Evolutionary conservation across 139 green algal species (phyloP).

Genomic region (Dunaliella sp.): DNA sequence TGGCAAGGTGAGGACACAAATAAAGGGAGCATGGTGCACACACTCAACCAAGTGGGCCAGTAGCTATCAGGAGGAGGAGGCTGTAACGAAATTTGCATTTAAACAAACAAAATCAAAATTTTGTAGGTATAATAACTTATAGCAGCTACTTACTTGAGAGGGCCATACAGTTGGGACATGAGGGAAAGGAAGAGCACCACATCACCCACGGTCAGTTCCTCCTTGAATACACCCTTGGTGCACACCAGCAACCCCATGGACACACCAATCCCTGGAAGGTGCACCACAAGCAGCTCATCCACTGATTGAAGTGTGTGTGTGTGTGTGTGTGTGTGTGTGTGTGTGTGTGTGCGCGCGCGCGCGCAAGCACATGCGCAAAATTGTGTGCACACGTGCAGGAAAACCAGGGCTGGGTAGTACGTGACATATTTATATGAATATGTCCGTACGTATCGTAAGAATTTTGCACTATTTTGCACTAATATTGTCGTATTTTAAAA

Average conservation of each 20-base stretch:
- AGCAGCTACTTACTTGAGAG: slow-evolving; percentile 65
- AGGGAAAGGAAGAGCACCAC: slow-evolving; percentile 81
- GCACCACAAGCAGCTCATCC: background rate
- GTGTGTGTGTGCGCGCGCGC: background rate
- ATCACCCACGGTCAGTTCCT: slow-evolving; percentile 76
- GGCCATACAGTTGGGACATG: slow-evolving; percentile 83
- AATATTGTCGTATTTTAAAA: no score
- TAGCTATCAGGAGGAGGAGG: no score
- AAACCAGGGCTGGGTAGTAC: no score
- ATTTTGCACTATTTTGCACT: no score
- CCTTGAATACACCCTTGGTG: slow-evolving; percentile 27
- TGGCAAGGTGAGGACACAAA: no score
- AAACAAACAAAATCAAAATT: no score
- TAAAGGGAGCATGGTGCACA: no score
- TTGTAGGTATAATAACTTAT: no score
- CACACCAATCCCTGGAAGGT: slow-evolving; percentile 8
- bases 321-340: slow-evolving; percentile 7
- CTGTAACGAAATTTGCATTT: no score
- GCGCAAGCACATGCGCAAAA: slow-evolving; percentile 19
- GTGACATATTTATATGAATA: no score
- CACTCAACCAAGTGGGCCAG: no score
- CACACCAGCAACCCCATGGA: slow-evolving; percentile 37
- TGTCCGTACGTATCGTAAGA: no score
- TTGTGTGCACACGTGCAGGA: slow-evolving; percentile 35
- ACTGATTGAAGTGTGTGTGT: slow-evolving; percentile 14